Conservation (phyloP, 163 green algal genomes). For the Scenedesmus sp. region DNA sequence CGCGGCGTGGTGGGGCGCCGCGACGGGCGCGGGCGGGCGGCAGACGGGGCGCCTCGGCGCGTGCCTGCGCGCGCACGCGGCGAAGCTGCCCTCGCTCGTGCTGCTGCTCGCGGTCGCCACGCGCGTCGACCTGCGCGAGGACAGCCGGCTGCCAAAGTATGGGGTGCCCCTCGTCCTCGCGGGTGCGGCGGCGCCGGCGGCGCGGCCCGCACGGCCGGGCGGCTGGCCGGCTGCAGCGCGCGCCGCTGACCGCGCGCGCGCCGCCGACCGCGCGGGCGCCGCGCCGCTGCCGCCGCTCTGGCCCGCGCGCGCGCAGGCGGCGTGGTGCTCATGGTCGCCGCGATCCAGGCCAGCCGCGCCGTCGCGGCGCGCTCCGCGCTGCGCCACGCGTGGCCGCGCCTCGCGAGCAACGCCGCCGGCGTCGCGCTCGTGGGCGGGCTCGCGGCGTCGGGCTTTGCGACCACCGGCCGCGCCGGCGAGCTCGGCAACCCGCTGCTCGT, state of each 20-base stretch:
- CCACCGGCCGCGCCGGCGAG: neutral
- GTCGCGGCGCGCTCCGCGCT: neutral
- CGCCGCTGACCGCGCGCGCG: too few species aligned
- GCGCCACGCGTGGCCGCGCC: neutral
- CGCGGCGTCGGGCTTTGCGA: neutral
- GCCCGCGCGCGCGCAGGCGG: neutral
- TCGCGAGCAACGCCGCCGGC: neutral
- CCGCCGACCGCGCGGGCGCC: too few species aligned
- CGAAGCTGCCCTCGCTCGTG: slow-evolving; percentile 11
- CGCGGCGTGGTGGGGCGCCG: neutral
- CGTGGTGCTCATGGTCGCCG: neutral
- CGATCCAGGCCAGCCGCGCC: neutral
- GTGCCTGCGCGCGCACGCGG: neutral
- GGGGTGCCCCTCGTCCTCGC: too few species aligned
- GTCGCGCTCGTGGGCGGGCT: neutral
- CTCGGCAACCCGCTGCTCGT: slow-evolving; percentile 1
- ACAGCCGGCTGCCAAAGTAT: too few species aligned
- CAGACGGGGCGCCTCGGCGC: slow-evolving; percentile 6
- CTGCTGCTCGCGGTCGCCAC: neutral
- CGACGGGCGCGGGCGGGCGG: neutral
- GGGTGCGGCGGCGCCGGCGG: too few species aligned
- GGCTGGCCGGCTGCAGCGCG: too few species aligned
- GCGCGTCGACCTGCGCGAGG: neutral
- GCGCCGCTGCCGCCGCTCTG: too few species aligned
- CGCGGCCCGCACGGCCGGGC: too few species aligned